These are phyloP conservation scores for Lipomyces anomalus DNA, from an alignment of 805 yeast genomes.

Conservation along the genomic window DNA sequence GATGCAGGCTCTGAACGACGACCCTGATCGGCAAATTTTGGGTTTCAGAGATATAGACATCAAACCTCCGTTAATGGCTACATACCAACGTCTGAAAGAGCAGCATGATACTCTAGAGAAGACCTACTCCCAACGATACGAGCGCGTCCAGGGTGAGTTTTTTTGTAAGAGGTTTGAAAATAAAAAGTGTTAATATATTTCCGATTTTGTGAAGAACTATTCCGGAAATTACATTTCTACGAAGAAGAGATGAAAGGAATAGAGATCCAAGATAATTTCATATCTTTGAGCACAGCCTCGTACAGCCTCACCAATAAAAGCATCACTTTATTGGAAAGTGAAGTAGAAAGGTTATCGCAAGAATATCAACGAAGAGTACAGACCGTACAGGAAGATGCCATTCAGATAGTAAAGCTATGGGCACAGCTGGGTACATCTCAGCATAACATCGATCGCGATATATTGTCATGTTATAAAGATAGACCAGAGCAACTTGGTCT, in stretches of 20 bases:
- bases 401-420: conserved; percentile 30
- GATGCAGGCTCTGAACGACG: conserved; percentile 24
- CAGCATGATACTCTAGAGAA: conserved; percentile 19
- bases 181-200: background rate
- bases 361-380: conserved; percentile 25
- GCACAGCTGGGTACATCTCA: conserved; percentile 33
- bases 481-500: conserved; percentile 28
- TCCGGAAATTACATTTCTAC: conserved; percentile 21
- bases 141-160: conserved; percentile 17
- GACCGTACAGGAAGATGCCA: conserved; percentile 23
- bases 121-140: conserved; percentile 25
- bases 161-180: background rate
- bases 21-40: conserved; percentile 13
- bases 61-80: conserved; percentile 24
- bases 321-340: conserved; percentile 25
- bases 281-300: conserved; percentile 20
- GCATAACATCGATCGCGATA: conserved; percentile 27
- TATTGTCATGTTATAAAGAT: conserved; percentile 22
- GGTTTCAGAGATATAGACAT: conserved; percentile 20
- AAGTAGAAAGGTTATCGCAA: conserved; percentile 25
- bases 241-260: conserved; percentile 25
- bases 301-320: conserved; percentile 26
- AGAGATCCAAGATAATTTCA: conserved; percentile 15
- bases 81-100: conserved; percentile 12
- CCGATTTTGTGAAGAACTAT: conserved; percentile 3